These are phyloP conservation scores for Adiantum capillusveneris DNA, from an alignment of 75 land plant genomes.

Conservation along the genomic window DNA sequence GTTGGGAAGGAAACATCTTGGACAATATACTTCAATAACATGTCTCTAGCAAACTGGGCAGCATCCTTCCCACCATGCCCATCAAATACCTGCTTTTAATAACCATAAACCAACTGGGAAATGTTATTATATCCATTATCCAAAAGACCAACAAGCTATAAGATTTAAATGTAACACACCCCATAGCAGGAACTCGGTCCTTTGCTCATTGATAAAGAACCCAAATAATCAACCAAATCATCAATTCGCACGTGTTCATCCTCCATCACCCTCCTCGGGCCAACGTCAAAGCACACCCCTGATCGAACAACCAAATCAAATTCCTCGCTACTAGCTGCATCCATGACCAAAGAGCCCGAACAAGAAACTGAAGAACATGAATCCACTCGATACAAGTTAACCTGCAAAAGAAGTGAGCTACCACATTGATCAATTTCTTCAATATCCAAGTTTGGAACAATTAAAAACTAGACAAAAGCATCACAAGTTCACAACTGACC, in stretches of 20 bases:
- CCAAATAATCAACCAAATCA: constrained; percentile 42
- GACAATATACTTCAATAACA: constrained; percentile 50
- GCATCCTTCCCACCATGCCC: constrained; percentile 78
- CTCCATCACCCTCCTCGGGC: constrained; percentile 45
- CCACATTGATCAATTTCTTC: too few species aligned
- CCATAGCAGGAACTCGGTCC: constrained; percentile 27
- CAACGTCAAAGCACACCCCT: constrained; percentile 57
- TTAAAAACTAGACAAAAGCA: too few species aligned
- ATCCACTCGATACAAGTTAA: not conserved
- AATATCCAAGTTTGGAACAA: too few species aligned
- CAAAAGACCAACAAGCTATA: too few species aligned
- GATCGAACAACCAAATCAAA: constrained; percentile 54
- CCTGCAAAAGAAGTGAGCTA: not conserved
- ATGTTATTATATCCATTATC: too few species aligned
- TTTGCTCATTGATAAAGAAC: constrained; percentile 8
- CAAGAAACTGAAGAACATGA: not conserved
- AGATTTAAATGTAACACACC: constrained; percentile 8
- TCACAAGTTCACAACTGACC: too few species aligned
- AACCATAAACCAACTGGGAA: too few species aligned
- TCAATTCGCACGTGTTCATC: constrained; percentile 59
- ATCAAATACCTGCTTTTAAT: constrained; percentile 61
- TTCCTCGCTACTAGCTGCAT: not conserved
- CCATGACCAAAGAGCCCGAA: too few species aligned
- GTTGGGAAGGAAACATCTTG: constrained; percentile 49
- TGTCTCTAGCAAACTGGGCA: constrained; percentile 43